Base-by-base conservation (phyloP, 2,329 filamentous ascomycete genomes). In the Stenocarpella maydis region DNA sequence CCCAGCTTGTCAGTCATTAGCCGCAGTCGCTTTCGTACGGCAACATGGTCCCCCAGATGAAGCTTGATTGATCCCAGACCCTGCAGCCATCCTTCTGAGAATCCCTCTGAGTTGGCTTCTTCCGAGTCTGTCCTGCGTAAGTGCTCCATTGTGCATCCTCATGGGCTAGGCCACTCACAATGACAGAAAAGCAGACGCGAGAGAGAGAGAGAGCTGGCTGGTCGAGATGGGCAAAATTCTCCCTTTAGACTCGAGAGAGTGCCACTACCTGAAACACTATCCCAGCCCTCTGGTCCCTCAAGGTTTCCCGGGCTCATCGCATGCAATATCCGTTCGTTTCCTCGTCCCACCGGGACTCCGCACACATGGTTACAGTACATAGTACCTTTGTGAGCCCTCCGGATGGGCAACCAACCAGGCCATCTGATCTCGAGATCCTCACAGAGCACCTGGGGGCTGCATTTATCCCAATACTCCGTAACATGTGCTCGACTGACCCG, bases 1-100 rank as follows among this genome's bases (percentile, higher is more conserved):
- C 58, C 58, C n/a, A 61, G 58, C 47, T 61, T 61, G 58, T 34
- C 55, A 61, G 24, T 45, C 17, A 60, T 58, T 41, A 55, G 31
- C 31, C n/a, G n/a, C n/a, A n/a, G 14, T 28, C 4, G 19, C 28
- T 43, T 43, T 26, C n/a, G n/a, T n/a, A n/a, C n/a, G n/a, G n/a
- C n/a, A n/a, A n/a, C n/a, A n/a, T n/a, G 54, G 21, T 43, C n/a
- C 21, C 9, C 15, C 14, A 26, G 34, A 45, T 26, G 8, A 17
- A 21, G 24, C 5, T 21, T 61, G 26, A 2, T 17, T 61, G 41
- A 24, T 6, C 12, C 43, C 58, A 47, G 58, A 61, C 58, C 41
- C 58, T 61, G 19, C 52, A 37, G 52, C 24, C 8, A 15, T 21
- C n/a, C n/a, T n/a, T n/a, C n/a, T n/a, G n/a, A n/a, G n/a, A n/a